phyloP scores from a whole-genome alignment of 495 filamentous ascomycete genomes.

The Neurospora sp. region DNA sequence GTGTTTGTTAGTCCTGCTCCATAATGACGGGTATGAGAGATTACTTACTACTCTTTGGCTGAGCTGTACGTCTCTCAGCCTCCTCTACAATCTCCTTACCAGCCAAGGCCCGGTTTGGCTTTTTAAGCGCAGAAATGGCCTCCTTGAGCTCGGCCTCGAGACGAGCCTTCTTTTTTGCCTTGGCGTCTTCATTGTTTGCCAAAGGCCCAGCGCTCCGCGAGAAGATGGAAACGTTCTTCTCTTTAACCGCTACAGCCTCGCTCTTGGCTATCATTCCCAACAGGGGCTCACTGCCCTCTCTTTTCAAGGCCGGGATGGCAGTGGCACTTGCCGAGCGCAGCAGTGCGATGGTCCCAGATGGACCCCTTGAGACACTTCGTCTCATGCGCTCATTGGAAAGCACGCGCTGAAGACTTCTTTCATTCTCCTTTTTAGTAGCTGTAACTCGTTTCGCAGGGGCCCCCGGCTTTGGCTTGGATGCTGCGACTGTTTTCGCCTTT shows the following conservation, averaged over 20 bases:
- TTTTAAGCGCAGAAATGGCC: conserved; percentile 74
- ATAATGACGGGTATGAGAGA: neutral
- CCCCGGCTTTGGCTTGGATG: conserved; percentile 39
- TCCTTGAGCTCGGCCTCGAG: conserved; percentile 73
- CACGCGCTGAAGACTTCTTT: conserved; percentile 56
- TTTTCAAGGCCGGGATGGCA: conserved; percentile 46
- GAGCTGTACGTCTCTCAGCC: conserved; percentile 47
- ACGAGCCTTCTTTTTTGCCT: conserved; percentile 60
- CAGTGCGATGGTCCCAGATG: conserved; percentile 45
- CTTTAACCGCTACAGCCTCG: conserved; percentile 27
- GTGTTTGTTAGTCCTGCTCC: conserved; percentile 20
- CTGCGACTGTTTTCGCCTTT: conserved; percentile 29
- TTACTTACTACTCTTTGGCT: conserved; percentile 28
- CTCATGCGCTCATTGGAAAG: conserved; percentile 56
- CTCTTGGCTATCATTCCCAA: conserved; percentile 40
- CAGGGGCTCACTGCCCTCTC: conserved; percentile 52
- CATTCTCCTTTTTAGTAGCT: conserved; percentile 41
- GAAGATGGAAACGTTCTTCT: conserved; percentile 18
- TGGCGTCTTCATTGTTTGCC: conserved; percentile 39
- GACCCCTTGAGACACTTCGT: conserved; percentile 41
- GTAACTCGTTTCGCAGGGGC: conserved; percentile 44
- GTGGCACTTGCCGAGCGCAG: conserved; percentile 60
- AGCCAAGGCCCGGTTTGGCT: conserved; percentile 74
- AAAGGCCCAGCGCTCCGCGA: conserved; percentile 13
- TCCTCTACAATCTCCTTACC: conserved; percentile 62